Conservation (phyloP, 139 green algal species). For the Chlamydomonas urium region DNA sequence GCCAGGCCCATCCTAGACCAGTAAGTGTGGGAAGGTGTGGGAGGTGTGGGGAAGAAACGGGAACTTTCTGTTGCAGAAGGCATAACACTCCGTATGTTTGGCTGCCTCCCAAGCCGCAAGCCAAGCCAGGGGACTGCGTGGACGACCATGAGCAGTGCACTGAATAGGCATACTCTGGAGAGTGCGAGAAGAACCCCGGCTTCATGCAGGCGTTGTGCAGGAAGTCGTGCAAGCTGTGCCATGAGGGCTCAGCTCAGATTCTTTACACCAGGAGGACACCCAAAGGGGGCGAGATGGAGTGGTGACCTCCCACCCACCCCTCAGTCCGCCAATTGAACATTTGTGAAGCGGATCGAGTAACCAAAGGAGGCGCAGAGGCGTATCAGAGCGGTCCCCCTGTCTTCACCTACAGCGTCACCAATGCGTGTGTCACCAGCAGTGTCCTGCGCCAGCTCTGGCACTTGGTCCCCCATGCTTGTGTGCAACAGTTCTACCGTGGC, state of each 20-base stretch:
- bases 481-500: too few species aligned
- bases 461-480: too few species aligned
- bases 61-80: not conserved
- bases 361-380: too few species aligned
- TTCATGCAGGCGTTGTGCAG: slow-evolving; percentile 5
- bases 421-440: too few species aligned
- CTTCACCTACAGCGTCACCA: too few species aligned
- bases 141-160: slow-evolving; percentile 44
- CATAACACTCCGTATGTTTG: not conserved
- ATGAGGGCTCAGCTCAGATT: not conserved
- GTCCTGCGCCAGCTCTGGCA: too few species aligned
- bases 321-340: too few species aligned
- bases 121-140: slow-evolving; percentile 25
- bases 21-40: slow-evolving; percentile 18
- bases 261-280: too few species aligned
- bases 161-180: slow-evolving; percentile 55
- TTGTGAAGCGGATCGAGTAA: too few species aligned
- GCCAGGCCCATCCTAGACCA: slow-evolving; percentile 36
- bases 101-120: not conserved
- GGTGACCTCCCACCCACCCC: too few species aligned
- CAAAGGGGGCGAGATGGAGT: too few species aligned
- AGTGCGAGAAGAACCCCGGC: slow-evolving; percentile 21
- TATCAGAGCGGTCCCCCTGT: too few species aligned
- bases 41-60: not conserved
- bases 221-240: slow-evolving; percentile 17